These are phyloP conservation scores for Nannizziopsis arthrosporioides DNA, from an alignment of 2,329 filamentous ascomycete species.

Conservation along the genomic window DNA sequence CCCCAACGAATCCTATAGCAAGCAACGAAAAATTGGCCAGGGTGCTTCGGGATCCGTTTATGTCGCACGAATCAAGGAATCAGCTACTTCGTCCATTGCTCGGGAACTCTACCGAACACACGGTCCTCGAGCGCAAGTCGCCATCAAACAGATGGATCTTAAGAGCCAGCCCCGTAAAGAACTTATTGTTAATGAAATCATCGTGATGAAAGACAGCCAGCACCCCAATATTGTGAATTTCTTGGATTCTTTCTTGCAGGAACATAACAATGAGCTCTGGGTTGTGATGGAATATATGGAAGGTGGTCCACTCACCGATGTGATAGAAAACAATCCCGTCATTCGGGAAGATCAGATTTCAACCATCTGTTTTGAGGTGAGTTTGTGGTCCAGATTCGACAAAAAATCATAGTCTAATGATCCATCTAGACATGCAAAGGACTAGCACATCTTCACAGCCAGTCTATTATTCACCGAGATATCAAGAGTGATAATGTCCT, in stretches of 20 bases:
- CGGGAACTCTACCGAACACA: constrained; percentile 66
- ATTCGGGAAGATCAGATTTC: constrained; percentile 97
- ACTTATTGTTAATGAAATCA: constrained; percentile 97
- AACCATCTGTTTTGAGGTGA: constrained; percentile 89
- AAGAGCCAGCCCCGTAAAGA: constrained; percentile 95
- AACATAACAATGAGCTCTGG: constrained; percentile 93
- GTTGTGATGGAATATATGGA: constrained; percentile 99
- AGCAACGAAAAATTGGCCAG: constrained; percentile 99
- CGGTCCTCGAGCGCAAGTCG: constrained; percentile 75
- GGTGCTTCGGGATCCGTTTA: constrained; percentile 97
- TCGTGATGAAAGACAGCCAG: constrained; percentile 99
- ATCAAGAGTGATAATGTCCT: constrained; percentile 99
- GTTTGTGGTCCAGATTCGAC: constrained; percentile 20
- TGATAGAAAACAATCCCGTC: constrained; percentile 92
- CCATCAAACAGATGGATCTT: constrained; percentile 99
- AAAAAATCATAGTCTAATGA: background rate
- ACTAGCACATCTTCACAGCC: constrained; percentile 82
- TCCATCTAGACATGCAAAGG: constrained; percentile 75
- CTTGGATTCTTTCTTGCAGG: constrained; percentile 88
- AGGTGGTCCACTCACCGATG: constrained; percentile 89
- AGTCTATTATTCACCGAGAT: constrained; percentile 96
- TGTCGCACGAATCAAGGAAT: constrained; percentile 88
- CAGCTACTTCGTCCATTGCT: constrained; percentile 67
- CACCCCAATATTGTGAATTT: constrained; percentile 99
- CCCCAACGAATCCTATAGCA: constrained; percentile 88